Percentiles rank a stretch among this genome's conserved stretches.
Conservation (phyloP, 2,329 filamentous ascomycete genomes). For the Nannizziopsis arthrosporioides region DNA sequence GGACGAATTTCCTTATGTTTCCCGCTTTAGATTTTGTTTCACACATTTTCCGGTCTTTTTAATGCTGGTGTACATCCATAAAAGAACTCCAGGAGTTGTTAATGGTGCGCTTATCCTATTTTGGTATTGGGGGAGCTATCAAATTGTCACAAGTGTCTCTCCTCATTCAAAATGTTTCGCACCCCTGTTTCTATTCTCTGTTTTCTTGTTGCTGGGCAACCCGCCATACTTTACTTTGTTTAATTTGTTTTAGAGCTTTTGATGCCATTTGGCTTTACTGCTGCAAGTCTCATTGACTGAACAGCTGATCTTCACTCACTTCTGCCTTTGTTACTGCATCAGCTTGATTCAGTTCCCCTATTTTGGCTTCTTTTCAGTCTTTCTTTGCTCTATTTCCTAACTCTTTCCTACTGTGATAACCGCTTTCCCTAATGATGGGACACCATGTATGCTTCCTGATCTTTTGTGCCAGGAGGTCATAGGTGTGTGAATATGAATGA, state of each 20-base stretch:
- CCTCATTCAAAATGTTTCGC: neutral
- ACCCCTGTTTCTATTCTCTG: neutral
- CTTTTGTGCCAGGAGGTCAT: neutral
- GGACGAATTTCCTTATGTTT: slow-evolving; percentile 16
- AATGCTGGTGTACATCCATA: slow-evolving; percentile 5
- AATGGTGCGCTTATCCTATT: neutral
- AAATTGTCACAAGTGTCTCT: slow-evolving; percentile 6
- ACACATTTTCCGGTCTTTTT: slow-evolving; percentile 7
- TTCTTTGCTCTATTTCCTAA: neutral
- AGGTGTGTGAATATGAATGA: slow-evolving; percentile 7
- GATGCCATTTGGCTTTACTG: slow-evolving; percentile 1
- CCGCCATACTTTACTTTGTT: neutral
- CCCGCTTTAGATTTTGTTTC: slow-evolving; percentile 1
- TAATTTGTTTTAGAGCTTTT: slow-evolving; percentile 3
- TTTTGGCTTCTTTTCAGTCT: neutral
- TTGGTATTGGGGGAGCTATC: neutral
- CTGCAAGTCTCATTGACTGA: neutral
- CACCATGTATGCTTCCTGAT: slow-evolving; percentile 3
- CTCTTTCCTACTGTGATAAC: neutral
- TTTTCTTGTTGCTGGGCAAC: slow-evolving; percentile 10
- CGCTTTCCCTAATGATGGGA: neutral
- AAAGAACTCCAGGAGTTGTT: neutral
- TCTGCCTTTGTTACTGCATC: slow-evolving; percentile 4
- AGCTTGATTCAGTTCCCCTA: neutral
- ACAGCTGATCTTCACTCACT: slow-evolving; percentile 1